Evolutionary conservation across 257 asterid genomes (phyloP).

Genomic region (Avicennia marina): DNA sequence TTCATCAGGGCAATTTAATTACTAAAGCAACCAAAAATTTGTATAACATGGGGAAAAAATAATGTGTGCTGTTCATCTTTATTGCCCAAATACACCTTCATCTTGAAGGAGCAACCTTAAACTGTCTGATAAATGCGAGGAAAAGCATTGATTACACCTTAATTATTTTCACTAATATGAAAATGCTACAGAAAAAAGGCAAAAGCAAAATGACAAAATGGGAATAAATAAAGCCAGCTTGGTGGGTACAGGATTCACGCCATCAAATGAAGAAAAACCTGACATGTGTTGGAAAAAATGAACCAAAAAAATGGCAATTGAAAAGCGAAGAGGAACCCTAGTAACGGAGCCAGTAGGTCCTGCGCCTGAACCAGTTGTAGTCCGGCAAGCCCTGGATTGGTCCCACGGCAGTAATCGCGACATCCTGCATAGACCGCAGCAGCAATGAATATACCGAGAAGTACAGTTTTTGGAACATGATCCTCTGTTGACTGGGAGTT

Average conservation of each 20-base stretch:
- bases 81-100: too few species aligned
- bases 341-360: slow-evolving; percentile 98
- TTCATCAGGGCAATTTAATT: too few species aligned
- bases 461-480: background rate
- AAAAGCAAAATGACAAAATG: too few species aligned
- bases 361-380: slow-evolving; percentile 99
- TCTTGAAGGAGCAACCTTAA: too few species aligned
- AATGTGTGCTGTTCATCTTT: slow-evolving; percentile 2
- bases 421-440: slow-evolving; percentile 44
- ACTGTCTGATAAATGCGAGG: background rate
- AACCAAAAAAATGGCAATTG: slow-evolving; percentile 9
- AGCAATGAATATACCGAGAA: background rate
- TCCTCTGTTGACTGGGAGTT: background rate
- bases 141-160: slow-evolving; percentile 12
- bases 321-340: slow-evolving; percentile 38
- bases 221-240: slow-evolving; percentile 11
- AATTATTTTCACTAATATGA: slow-evolving; percentile 18
- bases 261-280: slow-evolving; percentile 8
- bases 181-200: slow-evolving; percentile 21
- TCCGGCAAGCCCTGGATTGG: slow-evolving; percentile 86
- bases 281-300: background rate
- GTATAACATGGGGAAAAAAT: too few species aligned
- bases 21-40: too few species aligned
- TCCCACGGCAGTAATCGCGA: slow-evolving; percentile 76
- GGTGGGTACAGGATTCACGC: slow-evolving; percentile 7